Percentiles rank a stretch among this genome's conserved stretches.
Conservation (phyloP, 148 eudicot species). For the Gaultheria prostrata region DNA sequence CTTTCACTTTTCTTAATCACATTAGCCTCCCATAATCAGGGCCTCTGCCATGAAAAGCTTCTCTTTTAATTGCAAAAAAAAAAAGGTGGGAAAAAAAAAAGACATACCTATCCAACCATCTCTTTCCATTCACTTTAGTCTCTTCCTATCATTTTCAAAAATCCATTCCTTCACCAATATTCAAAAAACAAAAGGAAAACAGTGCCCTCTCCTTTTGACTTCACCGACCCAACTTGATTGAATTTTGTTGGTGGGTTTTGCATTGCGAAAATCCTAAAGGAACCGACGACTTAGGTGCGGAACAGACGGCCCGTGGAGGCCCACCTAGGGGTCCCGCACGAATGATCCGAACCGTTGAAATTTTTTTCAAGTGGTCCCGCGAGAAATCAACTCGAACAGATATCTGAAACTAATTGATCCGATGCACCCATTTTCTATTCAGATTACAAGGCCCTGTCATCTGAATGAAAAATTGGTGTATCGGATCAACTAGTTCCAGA, state of each 20-base stretch:
- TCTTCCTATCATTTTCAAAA: conserved; percentile 6
- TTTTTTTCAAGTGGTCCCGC: too few species aligned
- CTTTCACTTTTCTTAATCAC: not conserved
- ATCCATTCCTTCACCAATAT: not conserved
- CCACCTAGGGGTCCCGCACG: too few species aligned
- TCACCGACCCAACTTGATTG: conserved; percentile 11
- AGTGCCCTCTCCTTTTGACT: conserved; percentile 9
- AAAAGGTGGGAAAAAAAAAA: conserved; percentile 5
- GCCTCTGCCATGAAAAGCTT: conserved; percentile 1
- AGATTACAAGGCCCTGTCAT: too few species aligned
- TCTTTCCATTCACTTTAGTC: not conserved
- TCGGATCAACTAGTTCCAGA: too few species aligned
- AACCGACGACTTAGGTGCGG: too few species aligned
- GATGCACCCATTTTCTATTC: too few species aligned
- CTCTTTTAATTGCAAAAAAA: not conserved
- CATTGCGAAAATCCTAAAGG: too few species aligned
- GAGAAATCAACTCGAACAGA: too few species aligned
- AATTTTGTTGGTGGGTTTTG: conserved; percentile 4
- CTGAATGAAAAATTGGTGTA: too few species aligned
- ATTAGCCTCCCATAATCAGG: not conserved
- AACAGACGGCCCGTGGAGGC: too few species aligned
- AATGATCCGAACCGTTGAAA: too few species aligned
- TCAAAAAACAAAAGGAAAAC: not conserved
- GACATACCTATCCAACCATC: not conserved
- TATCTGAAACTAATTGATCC: too few species aligned